Evolutionary conservation across 2,329 filamentous ascomycete genomes (phyloP).

Genomic region (Talaromyces marneffei): DNA sequence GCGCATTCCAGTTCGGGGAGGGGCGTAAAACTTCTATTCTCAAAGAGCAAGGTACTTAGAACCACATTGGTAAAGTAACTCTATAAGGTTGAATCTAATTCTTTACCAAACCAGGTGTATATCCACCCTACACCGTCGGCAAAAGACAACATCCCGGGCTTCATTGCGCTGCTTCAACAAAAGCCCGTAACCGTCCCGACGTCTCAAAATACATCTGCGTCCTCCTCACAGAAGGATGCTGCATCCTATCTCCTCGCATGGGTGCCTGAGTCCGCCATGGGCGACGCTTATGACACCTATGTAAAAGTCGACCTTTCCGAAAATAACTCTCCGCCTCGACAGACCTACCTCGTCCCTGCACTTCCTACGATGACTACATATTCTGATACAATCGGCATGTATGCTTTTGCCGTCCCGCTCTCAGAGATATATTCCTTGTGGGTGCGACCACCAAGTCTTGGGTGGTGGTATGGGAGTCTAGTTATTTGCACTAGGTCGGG

Average conservation of each 20-base stretch:
- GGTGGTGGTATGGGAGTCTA: conserved; percentile 97
- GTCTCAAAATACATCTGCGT: conserved; percentile 30
- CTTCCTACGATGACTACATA: conserved; percentile 80
- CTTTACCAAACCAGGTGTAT: conserved; percentile 58
- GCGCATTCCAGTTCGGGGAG: conserved; percentile 68
- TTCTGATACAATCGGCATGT: conserved; percentile 64
- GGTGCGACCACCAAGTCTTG: conserved; percentile 83
- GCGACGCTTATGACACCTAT: conserved; percentile 80
- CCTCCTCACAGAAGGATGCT: conserved; percentile 45
- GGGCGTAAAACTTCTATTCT: conserved; percentile 89
- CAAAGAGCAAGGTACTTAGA: conserved; percentile 78
- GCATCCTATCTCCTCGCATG: conserved; percentile 83
- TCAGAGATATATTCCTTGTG: conserved; percentile 86
- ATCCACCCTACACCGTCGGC: conserved; percentile 88
- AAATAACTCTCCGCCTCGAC: conserved; percentile 70
- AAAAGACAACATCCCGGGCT: conserved; percentile 93
- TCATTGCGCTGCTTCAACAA: conserved; percentile 87
- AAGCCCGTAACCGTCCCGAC: conserved; percentile 49
- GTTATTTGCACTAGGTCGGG: conserved; percentile 88
- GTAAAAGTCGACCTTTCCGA: conserved; percentile 91
- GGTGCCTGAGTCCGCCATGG: conserved; percentile 83
- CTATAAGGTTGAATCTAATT: background rate
- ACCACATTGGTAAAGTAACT: background rate
- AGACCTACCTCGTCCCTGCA: conserved; percentile 85
- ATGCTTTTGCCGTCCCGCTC: conserved; percentile 86